Conservation (phyloP, 352 stramenopile species). For the Globisporangium camurandrum region DNA sequence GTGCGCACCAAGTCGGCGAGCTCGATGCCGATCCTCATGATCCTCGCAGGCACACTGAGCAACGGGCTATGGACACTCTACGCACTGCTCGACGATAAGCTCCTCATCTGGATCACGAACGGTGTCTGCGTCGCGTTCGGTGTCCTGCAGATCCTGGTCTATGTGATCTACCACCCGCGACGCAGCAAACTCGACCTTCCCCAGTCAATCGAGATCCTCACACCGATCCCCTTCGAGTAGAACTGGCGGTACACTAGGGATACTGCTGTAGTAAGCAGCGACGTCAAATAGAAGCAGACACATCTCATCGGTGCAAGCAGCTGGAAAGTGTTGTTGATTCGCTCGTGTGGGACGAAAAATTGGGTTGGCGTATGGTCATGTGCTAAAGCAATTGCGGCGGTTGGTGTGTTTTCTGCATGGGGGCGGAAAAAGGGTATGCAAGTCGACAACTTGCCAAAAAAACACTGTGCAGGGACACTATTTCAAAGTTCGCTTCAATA, state of each 20-base stretch:
- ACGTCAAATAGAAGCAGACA: too few relatives aligned
- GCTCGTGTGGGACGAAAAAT: too few relatives aligned
- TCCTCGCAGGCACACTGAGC: constrained; percentile 33
- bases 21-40: constrained; percentile 46
- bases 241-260: not conserved
- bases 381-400: too few relatives aligned
- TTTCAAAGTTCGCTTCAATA: too few relatives aligned
- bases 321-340: too few relatives aligned
- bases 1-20: constrained; percentile 34
- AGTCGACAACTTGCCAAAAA: too few relatives aligned
- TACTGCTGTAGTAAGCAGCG: not conserved
- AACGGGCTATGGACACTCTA: constrained; percentile 52
- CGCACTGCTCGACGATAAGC: constrained; percentile 29
- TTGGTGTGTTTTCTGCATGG: too few relatives aligned
- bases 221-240: not conserved
- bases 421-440: too few relatives aligned
- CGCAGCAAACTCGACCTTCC: not conserved
- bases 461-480: too few relatives aligned
- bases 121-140: constrained; percentile 31
- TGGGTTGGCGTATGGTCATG: too few relatives aligned
- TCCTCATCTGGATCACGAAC: constrained; percentile 37
- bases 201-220: not conserved
- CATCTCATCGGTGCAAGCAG: too few relatives aligned
- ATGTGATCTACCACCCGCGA: constrained; percentile 31
- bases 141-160: constrained; percentile 35